These are phyloP conservation scores for Eimeria sp. DNA, from an alignment of 169 alveolate species.

Conservation along the genomic window DNA sequence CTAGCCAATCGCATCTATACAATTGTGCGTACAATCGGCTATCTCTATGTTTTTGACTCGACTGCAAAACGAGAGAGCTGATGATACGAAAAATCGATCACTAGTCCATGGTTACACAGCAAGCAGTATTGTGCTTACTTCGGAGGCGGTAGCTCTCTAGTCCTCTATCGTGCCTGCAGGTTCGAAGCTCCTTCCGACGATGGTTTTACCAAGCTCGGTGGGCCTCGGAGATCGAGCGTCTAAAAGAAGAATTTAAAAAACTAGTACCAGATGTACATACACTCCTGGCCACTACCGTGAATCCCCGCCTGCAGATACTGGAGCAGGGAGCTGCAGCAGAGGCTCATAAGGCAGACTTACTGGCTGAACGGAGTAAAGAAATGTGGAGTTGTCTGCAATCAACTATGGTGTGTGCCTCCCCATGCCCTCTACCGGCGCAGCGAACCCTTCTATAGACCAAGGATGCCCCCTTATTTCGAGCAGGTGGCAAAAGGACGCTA, in stretches of 20 bases:
- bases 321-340: constrained; percentile 58
- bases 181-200: constrained; percentile 44
- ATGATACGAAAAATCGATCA: not conserved
- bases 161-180: not conserved
- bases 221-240: constrained; percentile 53
- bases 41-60: not conserved
- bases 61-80: not conserved
- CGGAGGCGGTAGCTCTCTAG: not conserved
- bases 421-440: not conserved
- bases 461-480: not conserved
- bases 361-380: constrained; percentile 3
- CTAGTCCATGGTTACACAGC: too few species aligned
- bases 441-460: not conserved
- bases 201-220: constrained; percentile 54
- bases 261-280: constrained; percentile 6
- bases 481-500: not conserved
- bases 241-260: not conserved
- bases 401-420: constrained; percentile 1
- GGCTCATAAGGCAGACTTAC: constrained; percentile 7
- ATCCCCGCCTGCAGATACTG: constrained; percentile 41
- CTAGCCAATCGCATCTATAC: constrained; percentile 20
- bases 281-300: not conserved
- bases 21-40: not conserved
- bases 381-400: constrained; percentile 35
- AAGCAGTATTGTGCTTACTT: not conserved